These are phyloP conservation scores for Aspergillus sp. DNA, from an alignment of 2,329 filamentous ascomycete genomes.

Conservation along the genomic window DNA sequence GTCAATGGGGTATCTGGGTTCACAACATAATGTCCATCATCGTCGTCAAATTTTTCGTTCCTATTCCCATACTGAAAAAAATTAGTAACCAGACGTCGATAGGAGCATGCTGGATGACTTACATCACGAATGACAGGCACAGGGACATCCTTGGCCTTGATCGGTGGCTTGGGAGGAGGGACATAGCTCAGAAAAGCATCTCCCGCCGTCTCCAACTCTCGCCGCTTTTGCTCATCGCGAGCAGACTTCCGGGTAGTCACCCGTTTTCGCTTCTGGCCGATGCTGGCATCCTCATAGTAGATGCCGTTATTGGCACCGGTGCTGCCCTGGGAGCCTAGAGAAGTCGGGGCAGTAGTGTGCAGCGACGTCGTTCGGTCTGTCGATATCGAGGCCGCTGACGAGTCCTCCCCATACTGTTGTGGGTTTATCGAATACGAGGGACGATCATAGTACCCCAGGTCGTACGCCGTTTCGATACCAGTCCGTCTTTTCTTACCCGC, in stretches of 20 bases:
- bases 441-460: slow-evolving; percentile 67
- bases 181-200: slow-evolving; percentile 75
- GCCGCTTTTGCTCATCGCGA: slow-evolving; percentile 75
- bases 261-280: slow-evolving; percentile 88
- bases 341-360: slow-evolving; percentile 86
- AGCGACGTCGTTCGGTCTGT: slow-evolving; percentile 80
- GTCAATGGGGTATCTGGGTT: slow-evolving; percentile 81
- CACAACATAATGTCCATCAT: slow-evolving; percentile 96
- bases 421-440: slow-evolving; percentile 70
- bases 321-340: slow-evolving; percentile 63
- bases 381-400: slow-evolving; percentile 67
- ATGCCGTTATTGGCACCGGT: slow-evolving; percentile 47
- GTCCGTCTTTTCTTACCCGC: slow-evolving; percentile 70
- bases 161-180: slow-evolving; percentile 79
- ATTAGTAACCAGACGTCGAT: neutral
- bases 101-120: slow-evolving; percentile 24
- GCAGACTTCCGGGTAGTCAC: slow-evolving; percentile 69
- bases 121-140: slow-evolving; percentile 59
- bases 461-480: slow-evolving; percentile 56
- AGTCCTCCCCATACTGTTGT: slow-evolving; percentile 62
- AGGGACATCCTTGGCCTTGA: slow-evolving; percentile 78
- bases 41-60: slow-evolving; percentile 80
- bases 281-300: slow-evolving; percentile 63
- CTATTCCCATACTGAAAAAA: slow-evolving; percentile 42
- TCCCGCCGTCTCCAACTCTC: slow-evolving; percentile 65